Evolutionary conservation across 495 filamentous ascomycete species (phyloP), one percentile per base, ranked within the genome.

Genomic region (Penicillium roqueforti): DNA sequence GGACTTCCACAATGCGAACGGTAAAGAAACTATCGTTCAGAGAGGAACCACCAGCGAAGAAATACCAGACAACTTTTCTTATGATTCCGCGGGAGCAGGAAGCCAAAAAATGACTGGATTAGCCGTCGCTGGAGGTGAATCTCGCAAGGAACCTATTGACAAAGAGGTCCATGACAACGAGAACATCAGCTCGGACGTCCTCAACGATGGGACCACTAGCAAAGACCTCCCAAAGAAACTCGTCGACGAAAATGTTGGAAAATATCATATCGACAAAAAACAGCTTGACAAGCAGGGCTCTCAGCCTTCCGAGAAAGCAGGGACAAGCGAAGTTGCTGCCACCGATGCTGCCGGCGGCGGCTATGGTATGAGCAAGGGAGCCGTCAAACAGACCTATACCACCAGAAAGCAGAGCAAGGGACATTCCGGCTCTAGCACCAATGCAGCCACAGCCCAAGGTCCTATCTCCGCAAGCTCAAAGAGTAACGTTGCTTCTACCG

Each of bases 91-190:
- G 3, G 47, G 22, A 38, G 37, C 37, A 20, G 26, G 10, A 42
- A 32, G 16, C 32, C 36, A 51, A 51, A 10, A 8, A 22, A 51
- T 32, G 26, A 28, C 10, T 4, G 29, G 39, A 26, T n/a, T 3
- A 13, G 14, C 50, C 4, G n/a, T 4, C 4, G 28, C 29, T 22
- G 50, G 29, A 8, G 40, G 20, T 6, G 50, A 10, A 1, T 52
- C 3, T 9, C 37, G 40, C 29, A 16, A 52, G 0, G 39, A 41
- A 1, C 37, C 11, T n/a, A 37, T 52, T 20, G 20, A 52, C 6
- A 47, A 54, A 3, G 52, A 47, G 34, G 36, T 47, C 6, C 32
- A 46, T n/a, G 41, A 47, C 32, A 25, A 40, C 10, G 29, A 47
- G 3, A 47, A 32, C 8, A 41, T 41, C 34, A 23, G 43, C 43